phyloP scores from a whole-genome alignment of 139 green algal genomes.

The Coccomyxa sp. region DNA sequence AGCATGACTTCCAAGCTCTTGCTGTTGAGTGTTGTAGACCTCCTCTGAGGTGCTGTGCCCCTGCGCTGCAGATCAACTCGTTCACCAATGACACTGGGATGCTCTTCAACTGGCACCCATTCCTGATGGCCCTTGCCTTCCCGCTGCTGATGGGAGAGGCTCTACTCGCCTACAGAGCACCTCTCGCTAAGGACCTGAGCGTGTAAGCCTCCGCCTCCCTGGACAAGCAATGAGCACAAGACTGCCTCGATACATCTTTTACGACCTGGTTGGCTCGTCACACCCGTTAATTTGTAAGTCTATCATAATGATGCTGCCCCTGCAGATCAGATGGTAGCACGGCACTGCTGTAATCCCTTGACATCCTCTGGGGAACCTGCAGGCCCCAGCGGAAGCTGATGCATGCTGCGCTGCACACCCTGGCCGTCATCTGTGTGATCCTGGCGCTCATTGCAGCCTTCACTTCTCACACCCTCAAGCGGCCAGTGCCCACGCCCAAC shows the following conservation, averaged over 20 bases:
- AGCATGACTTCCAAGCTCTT: neutral
- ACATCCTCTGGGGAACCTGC: neutral
- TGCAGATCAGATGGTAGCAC: neutral
- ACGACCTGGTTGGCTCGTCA: too few relatives aligned
- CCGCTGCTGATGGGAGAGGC: conserved; percentile 68
- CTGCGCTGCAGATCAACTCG: neutral
- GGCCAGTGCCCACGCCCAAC: conserved; percentile 51
- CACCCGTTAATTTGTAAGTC: too few relatives aligned
- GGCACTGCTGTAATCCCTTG: neutral
- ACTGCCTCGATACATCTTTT: too few relatives aligned
- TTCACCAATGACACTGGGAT: conserved; percentile 35
- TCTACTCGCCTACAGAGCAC: conserved; percentile 55
- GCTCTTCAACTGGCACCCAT: conserved; percentile 80
- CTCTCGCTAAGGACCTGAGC: conserved; percentile 13
- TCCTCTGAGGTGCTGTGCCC: neutral
- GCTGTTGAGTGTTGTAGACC: neutral
- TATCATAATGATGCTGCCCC: neutral
- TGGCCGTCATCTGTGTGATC: conserved; percentile 15
- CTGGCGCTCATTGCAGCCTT: conserved; percentile 50
- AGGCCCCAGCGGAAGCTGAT: conserved; percentile 45
- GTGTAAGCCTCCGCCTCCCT: conserved; percentile 11
- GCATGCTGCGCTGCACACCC: conserved; percentile 45
- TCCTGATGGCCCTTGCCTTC: conserved; percentile 65
- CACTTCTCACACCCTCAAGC: conserved; percentile 56
- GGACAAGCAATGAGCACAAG: neutral